Percentiles rank a stretch among this genome's conserved stretches.
Evolutionary conservation across 768 basidiomycete genomes (phyloP).

Genomic region (Agaricus bisporus): DNA sequence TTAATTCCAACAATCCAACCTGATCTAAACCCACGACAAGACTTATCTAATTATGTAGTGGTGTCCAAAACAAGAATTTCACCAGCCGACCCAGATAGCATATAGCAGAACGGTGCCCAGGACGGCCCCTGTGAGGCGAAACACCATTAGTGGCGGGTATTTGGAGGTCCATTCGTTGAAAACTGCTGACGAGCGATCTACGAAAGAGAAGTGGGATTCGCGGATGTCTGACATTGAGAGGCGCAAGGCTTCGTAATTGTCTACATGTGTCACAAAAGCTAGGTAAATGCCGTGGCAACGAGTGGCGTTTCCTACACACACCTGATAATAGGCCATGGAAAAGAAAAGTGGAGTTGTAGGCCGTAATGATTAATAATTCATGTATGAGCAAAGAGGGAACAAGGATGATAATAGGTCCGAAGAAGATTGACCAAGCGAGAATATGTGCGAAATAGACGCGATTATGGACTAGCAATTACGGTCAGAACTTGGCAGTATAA

Average conservation of each 20-base stretch:
- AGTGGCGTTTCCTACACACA: conserved; percentile 10
- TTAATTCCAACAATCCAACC: background rate
- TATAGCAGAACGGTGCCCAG: conserved; percentile 25
- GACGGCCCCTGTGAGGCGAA: conserved; percentile 24
- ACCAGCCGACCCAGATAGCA: conserved; percentile 24
- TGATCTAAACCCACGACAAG: background rate
- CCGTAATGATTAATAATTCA: conserved; percentile 10
- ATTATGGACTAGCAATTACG: conserved; percentile 17
- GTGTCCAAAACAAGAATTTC: background rate
- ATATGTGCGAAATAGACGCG: conserved; percentile 25
- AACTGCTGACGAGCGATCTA: conserved; percentile 27
- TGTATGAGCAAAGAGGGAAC: conserved; percentile 15
- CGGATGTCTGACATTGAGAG: conserved; percentile 28
- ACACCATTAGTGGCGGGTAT: conserved; percentile 25
- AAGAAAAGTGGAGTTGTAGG: conserved; percentile 26
- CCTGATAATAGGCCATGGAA: conserved; percentile 30
- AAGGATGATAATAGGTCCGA: conserved; percentile 31
- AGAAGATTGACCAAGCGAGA: conserved; percentile 32
- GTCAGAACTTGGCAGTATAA: background rate
- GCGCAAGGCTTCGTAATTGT: conserved; percentile 25
- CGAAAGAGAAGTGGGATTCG: conserved; percentile 29
- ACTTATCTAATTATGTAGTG: background rate
- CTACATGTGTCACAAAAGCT: conserved; percentile 16
- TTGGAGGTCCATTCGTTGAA: conserved; percentile 35
- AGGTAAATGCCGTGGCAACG: background rate